phyloP scores from a whole-genome alignment of 352 stramenopile genomes.

The Phytophthora pinifolia region DNA sequence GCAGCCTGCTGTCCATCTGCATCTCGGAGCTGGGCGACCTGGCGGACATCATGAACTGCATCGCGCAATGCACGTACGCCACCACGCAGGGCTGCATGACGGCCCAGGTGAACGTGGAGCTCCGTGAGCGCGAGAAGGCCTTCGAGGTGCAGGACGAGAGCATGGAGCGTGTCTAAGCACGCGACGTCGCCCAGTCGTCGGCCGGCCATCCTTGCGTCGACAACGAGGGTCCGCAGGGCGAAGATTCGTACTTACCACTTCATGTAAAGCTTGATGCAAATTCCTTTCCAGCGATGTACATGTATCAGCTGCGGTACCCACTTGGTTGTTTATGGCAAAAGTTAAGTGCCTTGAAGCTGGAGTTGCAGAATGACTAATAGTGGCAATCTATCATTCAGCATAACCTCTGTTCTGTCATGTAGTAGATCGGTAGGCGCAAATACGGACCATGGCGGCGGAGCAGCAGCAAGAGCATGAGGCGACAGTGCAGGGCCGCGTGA shows the following conservation, averaged over 20 bases:
- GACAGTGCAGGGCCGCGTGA: slow-evolving; percentile 76
- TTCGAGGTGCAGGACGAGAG: slow-evolving; percentile 47
- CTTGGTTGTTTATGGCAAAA: too few relatives aligned
- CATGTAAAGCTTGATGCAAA: slow-evolving; percentile 14
- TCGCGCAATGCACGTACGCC: slow-evolving; percentile 92
- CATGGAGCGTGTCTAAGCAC: slow-evolving; percentile 66
- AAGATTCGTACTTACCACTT: slow-evolving; percentile 11
- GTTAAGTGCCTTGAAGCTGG: too few relatives aligned
- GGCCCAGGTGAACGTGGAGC: slow-evolving; percentile 91
- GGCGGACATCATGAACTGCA: slow-evolving; percentile 83
- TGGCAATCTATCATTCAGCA: too few relatives aligned
- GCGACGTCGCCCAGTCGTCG: neutral
- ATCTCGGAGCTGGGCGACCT: slow-evolving; percentile 63
- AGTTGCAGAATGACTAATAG: too few relatives aligned
- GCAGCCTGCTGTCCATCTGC: slow-evolving; percentile 76
- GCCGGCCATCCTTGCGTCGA: neutral
- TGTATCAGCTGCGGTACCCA: slow-evolving; percentile 6
- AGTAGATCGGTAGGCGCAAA: too few relatives aligned
- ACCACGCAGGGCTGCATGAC: slow-evolving; percentile 94
- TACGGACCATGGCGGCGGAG: slow-evolving; percentile 25
- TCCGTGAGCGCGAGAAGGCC: slow-evolving; percentile 77
- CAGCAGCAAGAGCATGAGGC: slow-evolving; percentile 24
- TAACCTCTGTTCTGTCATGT: slow-evolving; percentile 1
- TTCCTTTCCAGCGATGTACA: slow-evolving; percentile 24
- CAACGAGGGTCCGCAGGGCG: slow-evolving; percentile 6